Evolutionary conservation across 2,329 filamentous ascomycete genomes (phyloP), one percentile per base, ranked within the genome.

Genomic region (Shiraia bambusicola): DNA sequence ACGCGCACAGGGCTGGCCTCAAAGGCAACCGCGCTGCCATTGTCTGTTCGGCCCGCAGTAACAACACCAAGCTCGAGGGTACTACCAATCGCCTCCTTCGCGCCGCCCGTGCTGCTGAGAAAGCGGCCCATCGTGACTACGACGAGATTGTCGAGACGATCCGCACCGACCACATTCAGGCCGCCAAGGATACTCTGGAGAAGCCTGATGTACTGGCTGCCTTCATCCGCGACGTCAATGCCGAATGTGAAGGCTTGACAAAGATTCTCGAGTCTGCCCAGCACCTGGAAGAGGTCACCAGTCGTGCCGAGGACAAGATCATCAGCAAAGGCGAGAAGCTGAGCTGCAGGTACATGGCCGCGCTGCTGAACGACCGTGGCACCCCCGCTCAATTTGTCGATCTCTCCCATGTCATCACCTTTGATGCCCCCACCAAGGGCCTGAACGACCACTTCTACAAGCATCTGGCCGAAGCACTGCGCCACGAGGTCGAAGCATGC

Each of bases 241-340:
- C 76, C 28, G 91, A 97, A 70, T 97, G 91, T 65, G 78, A 84
- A 55, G 83, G 86, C 63, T 80, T 97, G 45, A 75, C 85, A 52
- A 90, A 89, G 70, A 93, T 85, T 29, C 66, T 86, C 40, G 78
- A 82, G 58, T 81, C 80, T 14, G 80, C 82, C 15, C 81, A 83
- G 61, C 76, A 70, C 47, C 58, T 80, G 45, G 73, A 73, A 49
- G 76, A 77, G 40, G 71, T 80, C 34, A 77, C 74, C 14, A 68
- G 63, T 37, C 71, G 73, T 42, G 75, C 72, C 6, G 76, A 76
- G 64, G 76, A 80, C 58, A 86, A 92, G 56, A 88, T 98, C 49
- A 85, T 97, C 47, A 94, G 90, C 67, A 90, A 93, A 56, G 93
- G 93, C 40, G 93, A 98, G 77, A 97, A 95, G 73, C 76, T 98